Percentiles rank a stretch among this genome's conserved stretches.
These are phyloP conservation scores for Zychaea mexicana DNA, from an alignment of 371 early-diverging fungal genomes.

Conservation along the genomic window DNA sequence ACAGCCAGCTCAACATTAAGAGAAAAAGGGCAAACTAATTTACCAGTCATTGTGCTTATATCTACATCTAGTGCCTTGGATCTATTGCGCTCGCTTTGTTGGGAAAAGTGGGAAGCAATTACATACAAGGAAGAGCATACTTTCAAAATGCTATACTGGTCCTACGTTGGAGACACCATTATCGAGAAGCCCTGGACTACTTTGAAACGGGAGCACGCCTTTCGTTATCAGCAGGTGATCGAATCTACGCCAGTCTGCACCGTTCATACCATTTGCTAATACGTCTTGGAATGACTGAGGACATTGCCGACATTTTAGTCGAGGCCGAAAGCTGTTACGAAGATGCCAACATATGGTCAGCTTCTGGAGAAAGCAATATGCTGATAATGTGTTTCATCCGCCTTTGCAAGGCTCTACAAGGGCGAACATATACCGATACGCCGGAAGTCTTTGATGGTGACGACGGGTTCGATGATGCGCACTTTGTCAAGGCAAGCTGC, in stretches of 20 bases:
- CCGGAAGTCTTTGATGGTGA: slow-evolving; percentile 43
- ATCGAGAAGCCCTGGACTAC: slow-evolving; percentile 20
- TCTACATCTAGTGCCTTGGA: slow-evolving; percentile 25
- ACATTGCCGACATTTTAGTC: slow-evolving; percentile 23
- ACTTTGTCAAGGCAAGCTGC: slow-evolving; percentile 37
- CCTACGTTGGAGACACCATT: slow-evolving; percentile 38
- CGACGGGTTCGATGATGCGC: slow-evolving; percentile 43
- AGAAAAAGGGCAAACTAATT: background rate
- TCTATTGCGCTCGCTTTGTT: slow-evolving; percentile 24
- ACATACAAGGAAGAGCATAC: slow-evolving; percentile 32
- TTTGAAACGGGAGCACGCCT: slow-evolving; percentile 13
- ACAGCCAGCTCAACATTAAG: background rate
- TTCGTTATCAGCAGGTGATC: slow-evolving; percentile 38
- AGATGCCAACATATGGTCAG: slow-evolving; percentile 39
- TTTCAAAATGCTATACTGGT: slow-evolving; percentile 32
- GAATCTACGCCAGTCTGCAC: slow-evolving; percentile 38
- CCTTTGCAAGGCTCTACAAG: slow-evolving; percentile 43
- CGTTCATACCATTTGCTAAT: slow-evolving; percentile 25
- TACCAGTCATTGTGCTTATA: too few species aligned
- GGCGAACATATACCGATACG: slow-evolving; percentile 28
- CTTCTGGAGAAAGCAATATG: slow-evolving; percentile 36
- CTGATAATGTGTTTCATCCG: slow-evolving; percentile 40
- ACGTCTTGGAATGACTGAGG: slow-evolving; percentile 21
- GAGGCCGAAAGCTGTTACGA: slow-evolving; percentile 39
- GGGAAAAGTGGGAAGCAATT: slow-evolving; percentile 26